Conservation (phyloP, 2,329 filamentous ascomycete species). For the Aschersonia sp. region DNA sequence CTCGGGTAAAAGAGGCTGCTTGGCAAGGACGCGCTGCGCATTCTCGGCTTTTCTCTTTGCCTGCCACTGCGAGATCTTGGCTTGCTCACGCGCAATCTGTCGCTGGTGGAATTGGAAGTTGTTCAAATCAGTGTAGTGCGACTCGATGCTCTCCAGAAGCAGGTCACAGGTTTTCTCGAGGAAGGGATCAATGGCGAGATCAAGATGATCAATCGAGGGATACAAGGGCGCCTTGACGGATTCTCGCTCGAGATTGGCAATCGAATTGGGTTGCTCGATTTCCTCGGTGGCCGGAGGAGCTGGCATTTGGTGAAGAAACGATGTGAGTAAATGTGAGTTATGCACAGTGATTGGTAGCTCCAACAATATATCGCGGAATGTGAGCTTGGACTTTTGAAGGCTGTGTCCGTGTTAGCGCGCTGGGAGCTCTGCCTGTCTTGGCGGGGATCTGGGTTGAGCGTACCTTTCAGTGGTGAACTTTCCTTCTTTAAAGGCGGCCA, state of each 20-base stretch:
- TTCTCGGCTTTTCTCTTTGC: constrained; percentile 95
- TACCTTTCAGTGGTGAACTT: constrained; percentile 97
- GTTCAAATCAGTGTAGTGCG: constrained; percentile 96
- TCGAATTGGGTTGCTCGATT: constrained; percentile 61
- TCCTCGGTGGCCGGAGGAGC: constrained; percentile 45
- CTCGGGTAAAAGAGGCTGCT: constrained; percentile 80
- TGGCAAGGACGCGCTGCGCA: constrained; percentile 65
- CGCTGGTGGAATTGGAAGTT: constrained; percentile 97
- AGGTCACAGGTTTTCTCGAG: constrained; percentile 97
- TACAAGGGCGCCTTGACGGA: constrained; percentile 51
- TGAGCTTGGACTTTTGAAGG: constrained; percentile 84
- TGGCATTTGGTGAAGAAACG: constrained; percentile 87
- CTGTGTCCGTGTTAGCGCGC: constrained; percentile 27
- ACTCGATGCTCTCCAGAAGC: constrained; percentile 90
- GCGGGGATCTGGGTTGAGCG: constrained; percentile 13
- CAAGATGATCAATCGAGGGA: constrained; percentile 79
- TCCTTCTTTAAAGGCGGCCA: constrained; percentile 85
- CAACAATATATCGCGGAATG: constrained; percentile 84
- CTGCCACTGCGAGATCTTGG: constrained; percentile 95
- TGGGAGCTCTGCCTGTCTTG: not conserved
- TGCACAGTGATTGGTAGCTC: constrained; percentile 83
- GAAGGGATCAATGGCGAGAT: constrained; percentile 91
- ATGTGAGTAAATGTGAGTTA: constrained; percentile 94
- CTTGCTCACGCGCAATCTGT: constrained; percentile 82
- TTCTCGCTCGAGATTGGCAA: constrained; percentile 61